Percentiles rank a stretch among this genome's conserved stretches.
Conservation (phyloP, 768 basidiomycete species). For the Mycena olivaceomarginata region DNA sequence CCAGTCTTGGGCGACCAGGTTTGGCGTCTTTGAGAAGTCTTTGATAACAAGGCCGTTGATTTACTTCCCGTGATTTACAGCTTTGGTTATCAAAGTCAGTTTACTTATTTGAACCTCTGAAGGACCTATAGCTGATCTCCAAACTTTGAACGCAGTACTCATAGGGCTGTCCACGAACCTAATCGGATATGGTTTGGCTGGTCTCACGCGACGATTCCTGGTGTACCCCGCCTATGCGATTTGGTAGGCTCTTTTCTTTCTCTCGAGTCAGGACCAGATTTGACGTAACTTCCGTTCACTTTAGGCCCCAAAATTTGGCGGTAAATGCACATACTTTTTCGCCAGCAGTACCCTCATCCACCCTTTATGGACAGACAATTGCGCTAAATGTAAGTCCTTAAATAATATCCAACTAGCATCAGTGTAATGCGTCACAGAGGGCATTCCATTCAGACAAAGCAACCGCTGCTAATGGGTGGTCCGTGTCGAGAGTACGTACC, state of each 20-base stretch:
- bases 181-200: constrained; percentile 69
- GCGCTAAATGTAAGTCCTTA: constrained; percentile 20
- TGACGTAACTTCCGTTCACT: not conserved
- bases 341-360: not conserved
- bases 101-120: not conserved
- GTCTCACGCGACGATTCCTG: constrained; percentile 72
- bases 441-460: constrained; percentile 64
- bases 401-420: not conserved
- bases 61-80: constrained; percentile 17
- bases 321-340: not conserved
- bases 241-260: constrained; percentile 64
- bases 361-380: not conserved
- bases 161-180: constrained; percentile 65
- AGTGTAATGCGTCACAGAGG: constrained; percentile 55
- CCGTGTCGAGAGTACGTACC: constrained; percentile 36
- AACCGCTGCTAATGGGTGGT: constrained; percentile 48
- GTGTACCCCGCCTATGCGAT: constrained; percentile 75
- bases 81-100: constrained; percentile 62
- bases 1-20: constrained; percentile 53
- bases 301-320: constrained; percentile 26
- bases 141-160: constrained; percentile 40
- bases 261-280: not conserved
- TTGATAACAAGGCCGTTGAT: not conserved
- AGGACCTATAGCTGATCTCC: not conserved
- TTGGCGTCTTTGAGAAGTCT: constrained; percentile 47